These are phyloP conservation scores for Thoreauomyces humboldtii DNA, from an alignment of 192 early-diverging fungal genomes.

Conservation along the genomic window DNA sequence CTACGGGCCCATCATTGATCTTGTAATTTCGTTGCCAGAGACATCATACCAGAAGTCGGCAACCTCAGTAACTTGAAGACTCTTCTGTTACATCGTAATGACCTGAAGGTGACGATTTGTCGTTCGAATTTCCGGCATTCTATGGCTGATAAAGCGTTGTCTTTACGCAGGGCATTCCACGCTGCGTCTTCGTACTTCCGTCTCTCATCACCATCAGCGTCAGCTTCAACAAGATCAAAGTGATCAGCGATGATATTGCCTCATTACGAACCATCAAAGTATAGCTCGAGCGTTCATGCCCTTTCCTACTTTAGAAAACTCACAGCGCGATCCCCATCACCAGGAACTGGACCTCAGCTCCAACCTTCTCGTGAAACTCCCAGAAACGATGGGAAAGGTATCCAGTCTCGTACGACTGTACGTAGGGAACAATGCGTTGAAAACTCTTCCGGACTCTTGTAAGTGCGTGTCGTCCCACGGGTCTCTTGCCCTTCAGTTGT, in stretches of 20 bases:
- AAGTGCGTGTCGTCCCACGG: too few species aligned
- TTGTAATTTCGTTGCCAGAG: slow-evolving; percentile 20
- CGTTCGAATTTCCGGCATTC: too few species aligned
- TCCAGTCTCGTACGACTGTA: slow-evolving; percentile 16
- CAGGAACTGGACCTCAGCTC: slow-evolving; percentile 34
- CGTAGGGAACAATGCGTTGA: slow-evolving; percentile 35
- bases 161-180: slow-evolving; percentile 33
- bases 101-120: slow-evolving; percentile 39
- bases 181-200: slow-evolving; percentile 27
- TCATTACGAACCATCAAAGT: slow-evolving; percentile 25
- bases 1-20: too few species aligned
- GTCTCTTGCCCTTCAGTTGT: too few species aligned
- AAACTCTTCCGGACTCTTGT: slow-evolving; percentile 38
- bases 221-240: slow-evolving; percentile 45
- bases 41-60: slow-evolving; percentile 41
- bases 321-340: neutral
- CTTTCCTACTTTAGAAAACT: neutral
- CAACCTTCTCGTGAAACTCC: slow-evolving; percentile 35
- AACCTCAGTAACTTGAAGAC: slow-evolving; percentile 35
- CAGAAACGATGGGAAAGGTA: slow-evolving; percentile 31
- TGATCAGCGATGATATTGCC: slow-evolving; percentile 27
- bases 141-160: neutral
- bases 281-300: neutral
- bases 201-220: slow-evolving; percentile 32
- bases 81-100: slow-evolving; percentile 38